Evolutionary conservation across 371 early-diverging fungal genomes (phyloP).

Genomic region (Blakeslea trispora): DNA sequence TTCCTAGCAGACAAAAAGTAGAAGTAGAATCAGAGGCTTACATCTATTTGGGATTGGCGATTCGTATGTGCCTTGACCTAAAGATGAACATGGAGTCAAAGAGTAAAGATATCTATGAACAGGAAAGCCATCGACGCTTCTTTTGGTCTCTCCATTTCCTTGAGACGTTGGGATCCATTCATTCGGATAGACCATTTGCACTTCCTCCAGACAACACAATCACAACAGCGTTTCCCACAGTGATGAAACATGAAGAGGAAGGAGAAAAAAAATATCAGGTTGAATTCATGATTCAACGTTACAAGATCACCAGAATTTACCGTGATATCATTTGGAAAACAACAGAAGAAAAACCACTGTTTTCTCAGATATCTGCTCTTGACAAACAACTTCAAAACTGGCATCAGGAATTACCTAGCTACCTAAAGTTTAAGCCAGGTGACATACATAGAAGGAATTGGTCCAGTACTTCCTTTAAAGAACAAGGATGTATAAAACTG

Average conservation of each 20-base stretch:
- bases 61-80: conserved; percentile 48
- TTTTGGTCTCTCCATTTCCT: conserved; percentile 47
- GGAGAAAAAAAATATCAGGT: conserved; percentile 37
- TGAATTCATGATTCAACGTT: conserved; percentile 47
- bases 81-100: conserved; percentile 37
- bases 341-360: conserved; percentile 37
- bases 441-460: conserved; percentile 28
- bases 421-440: conserved; percentile 34
- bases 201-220: conserved; percentile 34
- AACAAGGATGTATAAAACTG: conserved; percentile 52
- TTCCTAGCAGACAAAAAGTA: conserved; percentile 20
- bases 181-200: conserved; percentile 47
- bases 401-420: conserved; percentile 35
- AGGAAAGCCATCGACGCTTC: conserved; percentile 36
- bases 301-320: conserved; percentile 44
- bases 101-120: conserved; percentile 9
- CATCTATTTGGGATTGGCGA: conserved; percentile 47
- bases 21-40: conserved; percentile 52
- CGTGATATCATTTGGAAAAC: conserved; percentile 36
- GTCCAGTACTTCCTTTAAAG: conserved; percentile 39
- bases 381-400: conserved; percentile 46
- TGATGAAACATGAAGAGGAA: conserved; percentile 29
- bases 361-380: conserved; percentile 39
- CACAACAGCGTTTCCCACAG: conserved; percentile 24
- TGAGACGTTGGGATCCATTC: conserved; percentile 42